A percentile compares a stretch with the other conserved stretches of the same genome.
Conservation (phyloP, 805 yeast genomes). For the Nakazawaea pomicola region DNA sequence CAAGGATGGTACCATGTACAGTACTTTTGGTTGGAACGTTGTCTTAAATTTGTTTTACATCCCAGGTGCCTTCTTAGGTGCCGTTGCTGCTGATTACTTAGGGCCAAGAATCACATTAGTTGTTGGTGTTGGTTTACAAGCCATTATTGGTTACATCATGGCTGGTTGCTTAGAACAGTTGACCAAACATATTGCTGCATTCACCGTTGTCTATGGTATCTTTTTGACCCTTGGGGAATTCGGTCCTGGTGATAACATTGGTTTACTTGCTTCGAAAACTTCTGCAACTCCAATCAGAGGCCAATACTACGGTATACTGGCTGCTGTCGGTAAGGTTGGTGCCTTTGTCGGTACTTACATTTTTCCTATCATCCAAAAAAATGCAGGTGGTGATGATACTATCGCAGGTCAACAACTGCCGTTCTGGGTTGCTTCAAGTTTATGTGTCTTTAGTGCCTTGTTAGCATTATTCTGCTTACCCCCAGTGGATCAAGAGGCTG, state of each 20-base stretch:
- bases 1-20: conserved; percentile 56
- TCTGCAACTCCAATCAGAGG: conserved; percentile 87
- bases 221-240: conserved; percentile 86
- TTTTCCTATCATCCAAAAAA: conserved; percentile 72
- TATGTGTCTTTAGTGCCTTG: conserved; percentile 68
- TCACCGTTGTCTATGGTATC: conserved; percentile 84
- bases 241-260: conserved; percentile 92
- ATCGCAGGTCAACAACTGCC: conserved; percentile 66
- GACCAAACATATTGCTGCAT: conserved; percentile 62
- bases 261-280: conserved; percentile 81
- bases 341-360: conserved; percentile 88
- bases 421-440: conserved; percentile 74
- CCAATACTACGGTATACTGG: conserved; percentile 84
- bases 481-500: conserved; percentile 76
- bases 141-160: conserved; percentile 77
- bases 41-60: conserved; percentile 83
- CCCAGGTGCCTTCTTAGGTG: conserved; percentile 89
- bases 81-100: conserved; percentile 73
- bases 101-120: conserved; percentile 86
- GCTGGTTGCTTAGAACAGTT: conserved; percentile 62
- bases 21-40: conserved; percentile 88
- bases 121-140: conserved; percentile 68
- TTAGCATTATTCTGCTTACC: conserved; percentile 73
- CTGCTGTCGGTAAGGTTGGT: conserved; percentile 89
- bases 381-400: conserved; percentile 49